These are phyloP conservation scores for Apostasia shenzhenica DNA, from an alignment of 106 monocot species.

Conservation along the genomic window DNA sequence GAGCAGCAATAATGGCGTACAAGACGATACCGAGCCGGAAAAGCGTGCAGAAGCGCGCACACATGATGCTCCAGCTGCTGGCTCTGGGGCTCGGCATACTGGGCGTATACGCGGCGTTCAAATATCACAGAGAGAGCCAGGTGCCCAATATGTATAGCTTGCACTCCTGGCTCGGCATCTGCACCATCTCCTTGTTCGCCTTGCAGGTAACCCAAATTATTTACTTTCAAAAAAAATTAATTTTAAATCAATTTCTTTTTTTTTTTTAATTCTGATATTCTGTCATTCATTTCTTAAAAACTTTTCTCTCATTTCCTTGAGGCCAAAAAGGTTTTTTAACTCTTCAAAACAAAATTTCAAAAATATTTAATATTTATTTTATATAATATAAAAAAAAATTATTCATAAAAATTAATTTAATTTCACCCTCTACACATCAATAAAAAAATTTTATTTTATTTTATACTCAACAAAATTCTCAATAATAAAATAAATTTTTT, in stretches of 20 bases:
- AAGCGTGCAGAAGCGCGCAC: slow-evolving; percentile 34
- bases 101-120: slow-evolving; percentile 43
- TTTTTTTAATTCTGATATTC: not conserved
- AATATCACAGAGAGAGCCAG: slow-evolving; percentile 28
- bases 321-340: not conserved
- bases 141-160: slow-evolving; percentile 39
- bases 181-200: slow-evolving; percentile 58
- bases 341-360: not conserved
- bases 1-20: slow-evolving; percentile 78
- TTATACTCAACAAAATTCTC: too few species aligned
- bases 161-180: slow-evolving; percentile 81
- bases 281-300: not conserved
- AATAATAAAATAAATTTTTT: too few species aligned
- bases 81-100: slow-evolving; percentile 46
- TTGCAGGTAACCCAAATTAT: slow-evolving; percentile 41
- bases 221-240: not conserved
- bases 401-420: not conserved
- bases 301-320: not conserved
- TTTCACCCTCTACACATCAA: not conserved
- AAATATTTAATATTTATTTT: not conserved
- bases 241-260: not conserved
- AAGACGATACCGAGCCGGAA: slow-evolving; percentile 36
- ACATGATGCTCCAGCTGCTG: slow-evolving; percentile 57
- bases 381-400: not conserved
- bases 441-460: too few species aligned